Evolutionary conservation across 768 basidiomycete species (phyloP).

Genomic region (Russula emetica): DNA sequence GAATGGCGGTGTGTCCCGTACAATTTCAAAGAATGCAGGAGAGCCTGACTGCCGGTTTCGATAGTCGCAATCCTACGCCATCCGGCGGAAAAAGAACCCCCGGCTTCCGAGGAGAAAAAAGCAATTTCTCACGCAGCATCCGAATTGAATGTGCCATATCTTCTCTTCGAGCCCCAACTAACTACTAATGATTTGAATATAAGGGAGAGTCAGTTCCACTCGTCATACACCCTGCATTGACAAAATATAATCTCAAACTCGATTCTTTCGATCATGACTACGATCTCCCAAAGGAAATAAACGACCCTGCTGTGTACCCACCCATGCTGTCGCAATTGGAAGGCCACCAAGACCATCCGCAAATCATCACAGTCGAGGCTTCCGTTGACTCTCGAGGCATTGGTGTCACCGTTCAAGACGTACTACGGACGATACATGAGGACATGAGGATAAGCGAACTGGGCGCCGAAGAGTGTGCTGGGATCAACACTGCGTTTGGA

Average conservation of each 20-base stretch:
- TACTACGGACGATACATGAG: background rate
- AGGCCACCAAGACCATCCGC: background rate
- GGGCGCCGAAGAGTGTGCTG: background rate
- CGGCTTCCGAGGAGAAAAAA: constrained; percentile 1
- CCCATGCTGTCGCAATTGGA: background rate
- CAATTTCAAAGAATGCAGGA: background rate
- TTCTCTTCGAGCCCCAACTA: background rate
- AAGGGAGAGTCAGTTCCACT: constrained; percentile 4
- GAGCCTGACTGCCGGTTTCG: background rate
- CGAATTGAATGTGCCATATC: background rate
- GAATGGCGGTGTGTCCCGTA: constrained; percentile 7
- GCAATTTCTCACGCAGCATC: constrained; percentile 3
- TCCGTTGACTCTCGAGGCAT: background rate
- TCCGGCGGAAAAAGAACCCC: background rate
- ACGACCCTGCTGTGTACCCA: background rate
- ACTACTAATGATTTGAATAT: background rate
- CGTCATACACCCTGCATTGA: background rate
- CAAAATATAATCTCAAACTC: background rate
- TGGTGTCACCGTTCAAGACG: background rate
- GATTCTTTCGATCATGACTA: background rate
- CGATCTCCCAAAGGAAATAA: background rate
- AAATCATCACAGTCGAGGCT: background rate
- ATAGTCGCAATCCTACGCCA: constrained; percentile 1
- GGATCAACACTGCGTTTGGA: background rate
- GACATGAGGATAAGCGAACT: background rate